Conservation (phyloP, 345 rosid species). For the Raphanus raphanistrum region DNA sequence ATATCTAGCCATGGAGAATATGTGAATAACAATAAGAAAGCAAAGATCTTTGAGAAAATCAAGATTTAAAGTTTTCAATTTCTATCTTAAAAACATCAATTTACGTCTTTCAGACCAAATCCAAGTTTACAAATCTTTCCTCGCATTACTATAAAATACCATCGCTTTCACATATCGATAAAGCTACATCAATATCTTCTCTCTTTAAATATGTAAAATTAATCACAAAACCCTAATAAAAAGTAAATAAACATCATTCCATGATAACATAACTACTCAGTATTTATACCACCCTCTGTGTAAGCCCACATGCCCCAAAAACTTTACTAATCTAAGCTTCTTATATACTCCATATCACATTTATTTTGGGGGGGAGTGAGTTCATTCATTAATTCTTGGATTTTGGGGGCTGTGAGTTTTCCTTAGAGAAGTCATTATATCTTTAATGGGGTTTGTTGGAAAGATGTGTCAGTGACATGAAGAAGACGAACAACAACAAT, state of each 20-base stretch:
- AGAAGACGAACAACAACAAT: constrained; percentile 47
- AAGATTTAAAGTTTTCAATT: constrained; percentile 27
- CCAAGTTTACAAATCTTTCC: constrained; percentile 17
- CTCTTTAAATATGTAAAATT: constrained; percentile 27
- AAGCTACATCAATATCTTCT: constrained; percentile 42
- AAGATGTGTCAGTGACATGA: constrained; percentile 48
- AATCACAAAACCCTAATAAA: neutral
- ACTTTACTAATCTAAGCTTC: constrained; percentile 38
- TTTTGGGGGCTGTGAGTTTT: constrained; percentile 31
- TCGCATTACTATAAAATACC: neutral
- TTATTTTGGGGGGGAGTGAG: constrained; percentile 6
- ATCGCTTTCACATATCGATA: constrained; percentile 24
- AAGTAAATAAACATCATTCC: neutral
- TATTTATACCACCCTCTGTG: constrained; percentile 50
- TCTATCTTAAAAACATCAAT: constrained; percentile 15
- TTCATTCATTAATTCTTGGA: constrained; percentile 25
- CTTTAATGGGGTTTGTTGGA: constrained; percentile 44
- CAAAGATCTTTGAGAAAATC: neutral
- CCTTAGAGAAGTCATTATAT: constrained; percentile 41
- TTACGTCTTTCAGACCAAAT: constrained; percentile 39
- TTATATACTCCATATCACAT: neutral
- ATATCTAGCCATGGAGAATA: neutral
- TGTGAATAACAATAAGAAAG: neutral
- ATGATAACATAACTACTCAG: constrained; percentile 73
- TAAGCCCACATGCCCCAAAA: constrained; percentile 60